A percentile compares a stretch with the other conserved stretches of the same genome.
phyloP scores from a whole-genome alignment of 2,329 filamentous ascomycete genomes.

The Aureobasidium namibiae region DNA sequence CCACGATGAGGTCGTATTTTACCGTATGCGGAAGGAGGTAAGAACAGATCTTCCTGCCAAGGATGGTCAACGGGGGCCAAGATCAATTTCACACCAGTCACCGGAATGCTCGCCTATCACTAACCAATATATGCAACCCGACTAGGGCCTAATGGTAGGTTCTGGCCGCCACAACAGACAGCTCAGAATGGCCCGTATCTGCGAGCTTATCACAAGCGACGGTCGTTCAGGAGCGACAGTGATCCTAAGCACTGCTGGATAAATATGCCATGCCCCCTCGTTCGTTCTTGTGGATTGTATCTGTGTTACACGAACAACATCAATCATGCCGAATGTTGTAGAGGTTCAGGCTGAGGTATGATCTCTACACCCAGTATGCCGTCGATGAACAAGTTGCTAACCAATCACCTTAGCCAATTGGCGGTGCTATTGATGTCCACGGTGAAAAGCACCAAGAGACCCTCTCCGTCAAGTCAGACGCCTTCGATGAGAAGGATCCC shows the following conservation, averaged over 20 bases:
- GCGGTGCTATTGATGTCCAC: slow-evolving; percentile 29
- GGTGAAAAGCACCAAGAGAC: slow-evolving; percentile 19
- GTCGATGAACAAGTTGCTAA: not conserved
- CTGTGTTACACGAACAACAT: not conserved
- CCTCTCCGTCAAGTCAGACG: slow-evolving; percentile 14
- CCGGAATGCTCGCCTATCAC: slow-evolving; percentile 1
- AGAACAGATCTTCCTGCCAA: not conserved
- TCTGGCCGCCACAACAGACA: slow-evolving; percentile 8
- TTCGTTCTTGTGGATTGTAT: not conserved
- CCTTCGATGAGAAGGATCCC: slow-evolving; percentile 20
- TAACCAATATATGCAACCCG: not conserved
- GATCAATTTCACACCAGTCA: not conserved
- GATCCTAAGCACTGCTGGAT: not conserved
- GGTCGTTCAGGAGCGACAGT: not conserved
- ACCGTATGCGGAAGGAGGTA: slow-evolving; percentile 3
- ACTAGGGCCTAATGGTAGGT: not conserved
- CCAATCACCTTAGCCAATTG: slow-evolving; percentile 15
- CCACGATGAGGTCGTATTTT: slow-evolving; percentile 9
- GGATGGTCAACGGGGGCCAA: not conserved
- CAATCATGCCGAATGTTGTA: slow-evolving; percentile 5
- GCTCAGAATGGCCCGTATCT: not conserved
- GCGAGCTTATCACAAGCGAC: not conserved
- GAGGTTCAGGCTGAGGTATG: slow-evolving; percentile 1
- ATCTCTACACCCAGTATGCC: not conserved
- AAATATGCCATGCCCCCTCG: not conserved